phyloP scores from a whole-genome alignment of 1,139 yeast species.

The Protomyces lactucae-debilis region DNA sequence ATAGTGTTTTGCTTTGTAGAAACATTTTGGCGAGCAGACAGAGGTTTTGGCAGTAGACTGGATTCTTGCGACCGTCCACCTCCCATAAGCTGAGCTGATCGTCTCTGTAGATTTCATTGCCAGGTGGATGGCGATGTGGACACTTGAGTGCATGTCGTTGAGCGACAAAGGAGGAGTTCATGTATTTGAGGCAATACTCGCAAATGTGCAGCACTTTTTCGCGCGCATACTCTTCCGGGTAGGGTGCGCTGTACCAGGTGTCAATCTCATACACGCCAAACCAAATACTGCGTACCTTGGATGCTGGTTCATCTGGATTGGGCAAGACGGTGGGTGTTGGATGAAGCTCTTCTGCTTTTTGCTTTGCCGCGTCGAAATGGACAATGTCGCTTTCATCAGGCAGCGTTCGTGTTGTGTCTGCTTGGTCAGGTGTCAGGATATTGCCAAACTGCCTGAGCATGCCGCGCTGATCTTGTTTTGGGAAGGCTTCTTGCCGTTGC shows the following conservation, averaged over 20 bases:
- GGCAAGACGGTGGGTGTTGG: constrained; percentile 4
- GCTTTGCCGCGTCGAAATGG: constrained; percentile 44
- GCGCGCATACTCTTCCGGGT: constrained; percentile 77
- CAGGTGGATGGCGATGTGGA: constrained; percentile 72
- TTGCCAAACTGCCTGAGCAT: constrained; percentile 61
- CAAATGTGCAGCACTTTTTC: constrained; percentile 66
- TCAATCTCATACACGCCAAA: constrained; percentile 69
- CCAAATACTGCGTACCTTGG: constrained; percentile 47
- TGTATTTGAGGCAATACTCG: constrained; percentile 78
- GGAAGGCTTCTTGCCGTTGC: constrained; percentile 12
- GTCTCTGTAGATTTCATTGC: constrained; percentile 80
- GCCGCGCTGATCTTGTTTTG: constrained; percentile 16
- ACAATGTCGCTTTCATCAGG: constrained; percentile 54
- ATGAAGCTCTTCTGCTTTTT: constrained; percentile 5
- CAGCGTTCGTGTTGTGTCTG: constrained; percentile 56
- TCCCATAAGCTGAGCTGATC: constrained; percentile 71
- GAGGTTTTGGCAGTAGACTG: constrained; percentile 74
- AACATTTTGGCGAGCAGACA: constrained; percentile 86
- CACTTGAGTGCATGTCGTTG: constrained; percentile 53
- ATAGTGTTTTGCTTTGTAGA: constrained; percentile 81
- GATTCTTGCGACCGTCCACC: constrained; percentile 82
- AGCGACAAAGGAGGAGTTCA: constrained; percentile 62
- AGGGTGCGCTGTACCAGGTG: constrained; percentile 92
- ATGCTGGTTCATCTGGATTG: constrained; percentile 30
- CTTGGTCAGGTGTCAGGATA: constrained; percentile 53